Base-by-base conservation (phyloP, 805 yeast genomes). In the Yamadazyma akitaensis region DNA sequence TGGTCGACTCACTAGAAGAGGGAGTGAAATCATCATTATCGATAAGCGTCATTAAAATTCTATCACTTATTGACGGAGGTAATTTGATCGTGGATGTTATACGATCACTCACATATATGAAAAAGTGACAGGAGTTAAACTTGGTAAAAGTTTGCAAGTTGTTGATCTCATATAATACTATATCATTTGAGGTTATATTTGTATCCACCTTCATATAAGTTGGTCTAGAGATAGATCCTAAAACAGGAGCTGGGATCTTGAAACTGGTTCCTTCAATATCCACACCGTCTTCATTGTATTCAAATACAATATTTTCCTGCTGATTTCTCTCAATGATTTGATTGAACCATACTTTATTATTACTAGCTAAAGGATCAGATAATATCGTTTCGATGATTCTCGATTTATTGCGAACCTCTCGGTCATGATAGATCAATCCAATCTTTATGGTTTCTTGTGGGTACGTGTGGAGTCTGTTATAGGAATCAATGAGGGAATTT, bases 21-120 rank as follows among this genome's bases (percentile, higher is more conserved):
- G 76, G 75, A 3, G 75, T 54, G 44, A 59, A 70, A 39, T 69
- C 73, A 3, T 51, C 40, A 50, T 70, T 72, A 50, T 72, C 77
- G 18, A 72, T 59, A 1, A 72, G 53, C 1, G 67, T 67, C n/a
- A 70, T 47, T 13, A 67, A 44, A 17, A 67, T 57, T 34, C 64
- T 61, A 37, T 58, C 55, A 34, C 56, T 44, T 9, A 52, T 46
- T 1, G 49, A 24, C 9, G 47, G 37, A 2, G 56, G 53, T 14
- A 52, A 40, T 30, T 44, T 46, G 21, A 34, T 39, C 2, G 45
- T 28, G 13, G 53, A 28, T 6, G 49, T 48, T 9, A 52, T 33
- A 10, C 43, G 34, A 28, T 52, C 37, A 13, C 49, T 50, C 17
- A 52, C 44, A 34, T 48, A 50, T 0, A 52, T 37, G 33, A 48